A percentile compares a stretch with the other conserved stretches of the same genome.
phyloP scores from a whole-genome alignment of 1,139 yeast species.

The Sugiyamaella novakii region DNA sequence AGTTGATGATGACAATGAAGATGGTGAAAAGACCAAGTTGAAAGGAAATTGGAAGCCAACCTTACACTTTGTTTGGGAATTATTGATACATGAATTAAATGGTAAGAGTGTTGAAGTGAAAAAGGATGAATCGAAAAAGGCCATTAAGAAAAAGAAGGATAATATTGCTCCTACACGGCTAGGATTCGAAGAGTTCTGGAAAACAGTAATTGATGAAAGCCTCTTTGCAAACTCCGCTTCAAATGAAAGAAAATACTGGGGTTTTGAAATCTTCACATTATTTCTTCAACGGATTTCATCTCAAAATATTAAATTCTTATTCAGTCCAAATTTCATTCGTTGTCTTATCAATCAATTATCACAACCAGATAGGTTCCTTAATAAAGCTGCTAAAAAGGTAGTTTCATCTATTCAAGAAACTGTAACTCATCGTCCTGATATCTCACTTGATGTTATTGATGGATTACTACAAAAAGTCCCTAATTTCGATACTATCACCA shows the following conservation, averaged over 20 bases:
- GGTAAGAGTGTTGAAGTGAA: conserved; percentile 30
- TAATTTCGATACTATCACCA: conserved; percentile 77
- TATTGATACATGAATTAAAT: conserved; percentile 53
- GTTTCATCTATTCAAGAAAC: conserved; percentile 49
- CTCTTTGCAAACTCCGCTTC: conserved; percentile 77
- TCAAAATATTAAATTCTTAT: conserved; percentile 47
- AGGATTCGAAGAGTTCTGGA: conserved; percentile 73
- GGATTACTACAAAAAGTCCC: conserved; percentile 53
- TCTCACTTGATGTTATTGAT: conserved; percentile 53
- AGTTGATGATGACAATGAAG: conserved; percentile 40
- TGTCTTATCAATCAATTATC: conserved; percentile 77
- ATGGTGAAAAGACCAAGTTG: conserved; percentile 28
- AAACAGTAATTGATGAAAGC: conserved; percentile 73
- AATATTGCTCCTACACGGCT: conserved; percentile 26
- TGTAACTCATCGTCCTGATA: conserved; percentile 45
- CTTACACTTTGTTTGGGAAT: conserved; percentile 81
- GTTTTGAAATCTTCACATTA: conserved; percentile 69
- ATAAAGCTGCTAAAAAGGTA: conserved; percentile 63
- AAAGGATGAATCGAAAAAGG: conserved; percentile 35
- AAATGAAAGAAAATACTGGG: conserved; percentile 84
- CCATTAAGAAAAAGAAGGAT: conserved; percentile 22
- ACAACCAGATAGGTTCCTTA: conserved; percentile 63
- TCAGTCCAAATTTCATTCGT: conserved; percentile 73
- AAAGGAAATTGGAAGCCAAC: conserved; percentile 65
- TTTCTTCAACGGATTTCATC: conserved; percentile 47